phyloP scores from a whole-genome alignment of 345 rosid species.

The Abelmoschus esculentus region DNA sequence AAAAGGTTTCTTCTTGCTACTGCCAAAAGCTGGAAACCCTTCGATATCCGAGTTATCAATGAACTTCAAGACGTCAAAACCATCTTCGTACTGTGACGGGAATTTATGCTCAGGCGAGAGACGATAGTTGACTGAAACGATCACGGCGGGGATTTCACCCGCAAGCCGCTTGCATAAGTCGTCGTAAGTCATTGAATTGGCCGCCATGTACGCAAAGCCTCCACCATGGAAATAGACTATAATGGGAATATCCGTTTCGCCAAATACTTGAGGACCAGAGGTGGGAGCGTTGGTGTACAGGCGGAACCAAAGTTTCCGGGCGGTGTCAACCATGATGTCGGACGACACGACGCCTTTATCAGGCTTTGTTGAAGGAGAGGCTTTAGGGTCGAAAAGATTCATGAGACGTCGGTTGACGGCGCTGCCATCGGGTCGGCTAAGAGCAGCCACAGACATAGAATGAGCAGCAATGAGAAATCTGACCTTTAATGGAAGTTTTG shows the following conservation, averaged over 20 bases:
- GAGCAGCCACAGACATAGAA: background rate
- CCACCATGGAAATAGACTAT: conserved; percentile 36
- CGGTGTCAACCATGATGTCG: conserved; percentile 12
- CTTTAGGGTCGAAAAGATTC: conserved; percentile 12
- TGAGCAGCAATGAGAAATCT: background rate
- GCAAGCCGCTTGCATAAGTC: conserved; percentile 23
- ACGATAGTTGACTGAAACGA: conserved; percentile 30
- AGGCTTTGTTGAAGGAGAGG: conserved; percentile 9
- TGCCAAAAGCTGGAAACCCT: background rate
- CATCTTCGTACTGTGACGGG: conserved; percentile 32
- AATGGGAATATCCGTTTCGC: conserved; percentile 10
- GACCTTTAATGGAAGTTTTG: conserved; percentile 13
- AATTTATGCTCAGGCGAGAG: conserved; percentile 31
- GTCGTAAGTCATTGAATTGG: conserved; percentile 15
- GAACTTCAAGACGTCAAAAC: conserved; percentile 10
- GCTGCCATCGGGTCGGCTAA: conserved; percentile 11
- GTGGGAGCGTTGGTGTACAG: conserved; percentile 2
- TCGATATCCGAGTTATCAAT: conserved; percentile 12
- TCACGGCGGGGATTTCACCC: conserved; percentile 11
- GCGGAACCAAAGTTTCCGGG: conserved; percentile 28
- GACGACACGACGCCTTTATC: conserved; percentile 7
- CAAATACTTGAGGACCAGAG: background rate
- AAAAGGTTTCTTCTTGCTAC: conserved; percentile 10
- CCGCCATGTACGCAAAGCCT: conserved; percentile 22
- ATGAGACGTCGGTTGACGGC: conserved; percentile 6